A percentile compares a stretch with the other conserved stretches of the same genome.
These are phyloP conservation scores for Diaporthe sp. DNA, from an alignment of 2,329 filamentous ascomycete species.

Conservation along the genomic window DNA sequence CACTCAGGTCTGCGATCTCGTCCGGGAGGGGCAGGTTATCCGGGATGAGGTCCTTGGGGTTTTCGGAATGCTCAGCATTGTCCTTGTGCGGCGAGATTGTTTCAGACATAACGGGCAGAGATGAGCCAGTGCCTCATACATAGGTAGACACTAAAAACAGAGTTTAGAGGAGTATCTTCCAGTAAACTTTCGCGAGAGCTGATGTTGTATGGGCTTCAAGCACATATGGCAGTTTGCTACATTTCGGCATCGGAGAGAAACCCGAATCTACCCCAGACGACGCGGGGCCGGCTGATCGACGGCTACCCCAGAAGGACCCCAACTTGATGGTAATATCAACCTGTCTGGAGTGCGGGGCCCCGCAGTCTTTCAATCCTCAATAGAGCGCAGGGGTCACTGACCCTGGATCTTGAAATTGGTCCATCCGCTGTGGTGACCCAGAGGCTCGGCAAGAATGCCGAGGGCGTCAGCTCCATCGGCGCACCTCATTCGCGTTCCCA, in stretches of 20 bases:
- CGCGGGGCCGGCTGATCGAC: not conserved
- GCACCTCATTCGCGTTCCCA: not conserved
- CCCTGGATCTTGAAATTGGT: not conserved
- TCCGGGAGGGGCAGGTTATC: slow-evolving; percentile 11
- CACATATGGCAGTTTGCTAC: not conserved
- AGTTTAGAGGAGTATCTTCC: not conserved
- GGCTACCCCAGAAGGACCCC: not conserved
- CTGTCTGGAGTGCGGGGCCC: not conserved
- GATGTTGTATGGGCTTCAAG: not conserved
- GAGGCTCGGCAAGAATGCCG: slow-evolving; percentile 23
- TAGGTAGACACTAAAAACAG: not conserved
- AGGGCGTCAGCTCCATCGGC: not conserved
- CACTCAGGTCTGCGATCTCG: slow-evolving; percentile 3
- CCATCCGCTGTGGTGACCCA: not conserved
- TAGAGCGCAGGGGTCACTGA: not conserved
- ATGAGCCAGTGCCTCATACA: not conserved
- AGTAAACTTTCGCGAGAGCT: not conserved
- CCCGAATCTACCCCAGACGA: not conserved
- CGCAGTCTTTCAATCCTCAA: not conserved
- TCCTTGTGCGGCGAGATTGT: not conserved
- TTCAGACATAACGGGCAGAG: not conserved
- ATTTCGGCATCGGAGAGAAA: not conserved
- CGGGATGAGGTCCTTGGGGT: not conserved
- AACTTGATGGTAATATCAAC: not conserved
- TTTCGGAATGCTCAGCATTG: not conserved